Conservation (phyloP, 768 basidiomycete species). For the Glaciozyma antarctica region DNA sequence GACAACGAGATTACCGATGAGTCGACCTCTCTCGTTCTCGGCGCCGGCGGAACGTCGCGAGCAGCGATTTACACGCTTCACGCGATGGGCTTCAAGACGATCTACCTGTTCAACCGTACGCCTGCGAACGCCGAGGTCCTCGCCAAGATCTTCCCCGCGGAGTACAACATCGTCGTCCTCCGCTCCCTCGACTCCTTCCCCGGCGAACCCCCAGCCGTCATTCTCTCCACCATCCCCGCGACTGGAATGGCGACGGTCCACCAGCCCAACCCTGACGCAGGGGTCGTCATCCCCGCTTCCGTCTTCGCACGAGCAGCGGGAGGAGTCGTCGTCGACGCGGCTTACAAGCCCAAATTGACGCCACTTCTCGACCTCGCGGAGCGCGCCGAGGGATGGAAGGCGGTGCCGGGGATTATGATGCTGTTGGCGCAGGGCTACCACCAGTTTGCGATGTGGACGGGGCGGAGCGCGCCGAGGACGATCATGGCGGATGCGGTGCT, state of each 20-base stretch:
- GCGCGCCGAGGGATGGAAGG: conserved; percentile 49
- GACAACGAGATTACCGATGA: conserved; percentile 42
- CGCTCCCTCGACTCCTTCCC: conserved; percentile 45
- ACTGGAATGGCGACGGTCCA: conserved; percentile 47
- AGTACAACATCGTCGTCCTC: conserved; percentile 53
- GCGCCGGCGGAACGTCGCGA: conserved; percentile 88
- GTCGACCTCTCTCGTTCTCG: conserved; percentile 69
- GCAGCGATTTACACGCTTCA: conserved; percentile 87
- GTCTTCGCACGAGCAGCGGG: conserved; percentile 55
- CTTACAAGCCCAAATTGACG: conserved; percentile 80
- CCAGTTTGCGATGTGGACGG: conserved; percentile 50
- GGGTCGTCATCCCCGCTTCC: conserved; percentile 49
- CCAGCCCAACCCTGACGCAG: conserved; percentile 31
- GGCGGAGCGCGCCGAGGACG: conserved; percentile 27
- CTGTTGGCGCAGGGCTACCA: conserved; percentile 79
- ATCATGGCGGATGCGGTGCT: conserved; percentile 26
- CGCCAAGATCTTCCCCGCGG: conserved; percentile 56
- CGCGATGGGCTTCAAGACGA: conserved; percentile 51
- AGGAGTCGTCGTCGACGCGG: conserved; percentile 76
- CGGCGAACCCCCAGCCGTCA: conserved; percentile 52
- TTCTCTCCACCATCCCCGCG: conserved; percentile 83
- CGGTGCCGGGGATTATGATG: conserved; percentile 71
- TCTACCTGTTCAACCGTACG: conserved; percentile 87
- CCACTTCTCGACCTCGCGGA: conserved; percentile 64
- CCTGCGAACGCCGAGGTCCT: conserved; percentile 60